Conservation (phyloP, 257 asterid species). For the Nicotiana noctiflora region DNA sequence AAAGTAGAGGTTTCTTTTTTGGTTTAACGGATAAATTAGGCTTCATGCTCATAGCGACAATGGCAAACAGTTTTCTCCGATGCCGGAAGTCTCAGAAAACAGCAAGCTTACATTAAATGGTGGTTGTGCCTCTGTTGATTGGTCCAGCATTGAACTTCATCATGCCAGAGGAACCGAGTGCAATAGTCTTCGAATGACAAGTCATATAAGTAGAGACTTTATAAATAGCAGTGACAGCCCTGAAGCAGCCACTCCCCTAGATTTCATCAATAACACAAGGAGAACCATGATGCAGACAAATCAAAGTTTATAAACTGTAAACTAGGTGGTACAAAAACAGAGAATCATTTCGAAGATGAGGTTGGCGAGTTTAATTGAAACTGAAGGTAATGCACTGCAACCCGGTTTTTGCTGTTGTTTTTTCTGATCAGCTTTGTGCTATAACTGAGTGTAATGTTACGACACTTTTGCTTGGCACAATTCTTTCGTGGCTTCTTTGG, state of each 20-base stretch:
- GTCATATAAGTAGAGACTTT: slow-evolving; percentile 29
- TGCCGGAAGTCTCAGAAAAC: slow-evolving; percentile 26
- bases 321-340: slow-evolving; percentile 38
- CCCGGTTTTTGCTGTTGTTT: not conserved
- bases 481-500: too few species aligned
- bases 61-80: slow-evolving; percentile 29
- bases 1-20: not conserved
- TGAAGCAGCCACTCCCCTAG: slow-evolving; percentile 21
- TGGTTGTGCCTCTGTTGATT: slow-evolving; percentile 28
- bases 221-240: slow-evolving; percentile 47
- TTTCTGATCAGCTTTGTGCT: not conserved
- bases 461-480: too few species aligned
- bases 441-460: not conserved
- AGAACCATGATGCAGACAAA: slow-evolving; percentile 23
- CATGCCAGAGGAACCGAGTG: slow-evolving; percentile 19
- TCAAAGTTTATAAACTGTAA: slow-evolving; percentile 33
- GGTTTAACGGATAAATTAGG: not conserved
- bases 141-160: slow-evolving; percentile 23
- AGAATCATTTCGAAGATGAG: slow-evolving; percentile 27
- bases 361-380: slow-evolving; percentile 27
- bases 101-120: slow-evolving; percentile 16
- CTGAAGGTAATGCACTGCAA: slow-evolving; percentile 40
- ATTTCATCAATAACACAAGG: slow-evolving; percentile 48
- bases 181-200: slow-evolving; percentile 32
- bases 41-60: not conserved